A percentile compares a stretch with the other conserved stretches of the same genome.
These are phyloP conservation scores for Arabidopsis thaliana DNA, from an alignment of 345 rosid genomes.

Conservation along the genomic window TAIR10.1 NC_003076.8:22774501-22775000, in stretches of 20 bases:
- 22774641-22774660: constrained; percentile 19
- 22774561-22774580: neutral
- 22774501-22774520: neutral
- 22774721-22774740: constrained; percentile 27
- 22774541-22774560: neutral
- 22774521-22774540: neutral
- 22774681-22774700: constrained; percentile 35
- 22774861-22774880: neutral
- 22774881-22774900: constrained; percentile 13
- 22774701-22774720: constrained; percentile 26
- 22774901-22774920: constrained; percentile 14
- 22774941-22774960: constrained; percentile 22
- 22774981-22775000: constrained; percentile 25
- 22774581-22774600: constrained; percentile 17
- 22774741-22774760: constrained; percentile 40
- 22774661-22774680: constrained; percentile 14
- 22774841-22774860: too few relatives aligned
- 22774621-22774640: constrained; percentile 18
- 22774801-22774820: neutral
- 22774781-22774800: constrained; percentile 15
- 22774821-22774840: too few relatives aligned
- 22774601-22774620: constrained; percentile 25
- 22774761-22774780: constrained; percentile 33
- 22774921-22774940: constrained; percentile 34
- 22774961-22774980: constrained; percentile 13